A percentile compares a stretch with the other conserved stretches of the same genome.
phyloP scores from a whole-genome alignment of 2,329 filamentous ascomycete genomes.

The Aureobasidium sp. region DNA sequence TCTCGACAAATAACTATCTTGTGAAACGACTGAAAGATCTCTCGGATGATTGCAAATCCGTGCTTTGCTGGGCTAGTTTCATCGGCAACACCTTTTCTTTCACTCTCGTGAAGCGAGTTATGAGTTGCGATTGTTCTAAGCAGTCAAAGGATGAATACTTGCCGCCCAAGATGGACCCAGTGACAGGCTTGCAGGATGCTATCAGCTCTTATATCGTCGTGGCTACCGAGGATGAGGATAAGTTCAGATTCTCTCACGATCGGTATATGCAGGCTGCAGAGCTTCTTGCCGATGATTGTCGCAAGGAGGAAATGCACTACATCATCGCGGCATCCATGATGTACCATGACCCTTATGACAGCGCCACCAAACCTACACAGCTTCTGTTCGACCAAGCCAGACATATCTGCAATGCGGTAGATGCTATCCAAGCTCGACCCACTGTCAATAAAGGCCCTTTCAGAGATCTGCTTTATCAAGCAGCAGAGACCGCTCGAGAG shows the following conservation, averaged over 20 bases:
- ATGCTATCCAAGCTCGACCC: slow-evolving; percentile 60
- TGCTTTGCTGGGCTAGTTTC: slow-evolving; percentile 79
- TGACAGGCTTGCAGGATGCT: slow-evolving; percentile 72
- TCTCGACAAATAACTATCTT: slow-evolving; percentile 76
- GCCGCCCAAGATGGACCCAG: slow-evolving; percentile 55
- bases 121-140: slow-evolving; percentile 65
- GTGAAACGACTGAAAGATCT: slow-evolving; percentile 68
- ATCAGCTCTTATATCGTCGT: slow-evolving; percentile 74
- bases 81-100: slow-evolving; percentile 81
- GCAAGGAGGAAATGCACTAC: slow-evolving; percentile 77
- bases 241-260: slow-evolving; percentile 81
- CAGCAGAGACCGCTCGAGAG: slow-evolving; percentile 68
- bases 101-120: slow-evolving; percentile 63
- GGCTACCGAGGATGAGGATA: slow-evolving; percentile 73
- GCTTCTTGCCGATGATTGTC: slow-evolving; percentile 57
- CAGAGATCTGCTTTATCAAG: slow-evolving; percentile 67
- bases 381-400: slow-evolving; percentile 63
- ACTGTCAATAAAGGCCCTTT: slow-evolving; percentile 43
- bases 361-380: slow-evolving; percentile 39
- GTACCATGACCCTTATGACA: slow-evolving; percentile 56
- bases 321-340: slow-evolving; percentile 75
- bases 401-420: slow-evolving; percentile 70
- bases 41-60: slow-evolving; percentile 61
- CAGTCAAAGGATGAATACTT: slow-evolving; percentile 37
- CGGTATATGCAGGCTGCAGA: slow-evolving; percentile 73